Evolutionary conservation across 139 green algal genomes (phyloP).

Genomic region (Deuterostichococcus epilithicus): DNA sequence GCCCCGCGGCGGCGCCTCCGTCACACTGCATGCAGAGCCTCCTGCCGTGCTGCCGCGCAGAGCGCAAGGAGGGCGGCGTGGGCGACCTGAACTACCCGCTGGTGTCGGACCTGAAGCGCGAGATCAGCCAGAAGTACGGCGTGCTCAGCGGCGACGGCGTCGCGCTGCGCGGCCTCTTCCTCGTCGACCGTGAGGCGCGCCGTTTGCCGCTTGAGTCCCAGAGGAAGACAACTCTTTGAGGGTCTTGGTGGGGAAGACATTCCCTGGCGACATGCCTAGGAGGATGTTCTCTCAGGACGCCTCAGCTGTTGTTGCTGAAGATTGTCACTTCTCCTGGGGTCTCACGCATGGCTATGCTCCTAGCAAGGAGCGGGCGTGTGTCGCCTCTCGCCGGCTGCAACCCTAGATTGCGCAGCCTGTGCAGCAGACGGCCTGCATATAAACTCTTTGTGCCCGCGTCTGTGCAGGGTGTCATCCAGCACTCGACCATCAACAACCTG

Average conservation of each 20-base stretch:
- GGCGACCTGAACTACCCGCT: constrained; percentile 96
- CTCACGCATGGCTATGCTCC: no score
- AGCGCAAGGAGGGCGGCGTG: constrained; percentile 82
- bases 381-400: no score
- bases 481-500: constrained; percentile 99
- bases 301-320: no score
- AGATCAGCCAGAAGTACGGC: constrained; percentile 79
- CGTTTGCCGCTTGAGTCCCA: background rate
- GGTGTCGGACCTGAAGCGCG: constrained; percentile 94
- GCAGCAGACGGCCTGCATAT: constrained; percentile 34
- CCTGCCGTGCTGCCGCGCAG: constrained; percentile 15
- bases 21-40: no score
- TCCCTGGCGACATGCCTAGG: no score
- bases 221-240: no score
- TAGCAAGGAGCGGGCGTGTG: no score
- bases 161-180: constrained; percentile 89
- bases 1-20: no score
- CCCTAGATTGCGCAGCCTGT: background rate
- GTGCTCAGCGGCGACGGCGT: constrained; percentile 87
- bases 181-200: constrained; percentile 84
- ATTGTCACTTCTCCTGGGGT: no score
- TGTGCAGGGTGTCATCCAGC: constrained; percentile 87
- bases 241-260: no score
- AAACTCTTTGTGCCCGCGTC: constrained; percentile 47
- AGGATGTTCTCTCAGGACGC: no score